Percentiles rank a stretch among this genome's conserved stretches.
These are phyloP conservation scores for Cutaneotrichosporon sp. DNA, from an alignment of 1,284 basidiomycete species.

Conservation along the genomic window DNA sequence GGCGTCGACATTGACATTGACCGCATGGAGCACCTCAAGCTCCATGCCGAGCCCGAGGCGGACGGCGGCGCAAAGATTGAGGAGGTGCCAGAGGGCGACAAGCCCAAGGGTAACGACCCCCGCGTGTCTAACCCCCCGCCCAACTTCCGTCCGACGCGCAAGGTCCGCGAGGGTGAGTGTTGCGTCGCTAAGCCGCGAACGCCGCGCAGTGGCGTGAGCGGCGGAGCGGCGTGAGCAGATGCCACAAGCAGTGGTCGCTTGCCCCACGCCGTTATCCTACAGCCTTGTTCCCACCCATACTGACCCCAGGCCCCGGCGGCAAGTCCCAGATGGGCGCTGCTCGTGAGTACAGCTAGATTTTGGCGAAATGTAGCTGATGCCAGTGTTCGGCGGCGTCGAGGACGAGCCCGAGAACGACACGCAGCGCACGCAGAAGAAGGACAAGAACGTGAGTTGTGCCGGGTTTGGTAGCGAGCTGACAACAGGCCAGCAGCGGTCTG, in stretches of 20 bases:
- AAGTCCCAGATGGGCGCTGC: slow-evolving; percentile 37
- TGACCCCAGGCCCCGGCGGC: slow-evolving; percentile 40
- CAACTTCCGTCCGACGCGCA: slow-evolving; percentile 42
- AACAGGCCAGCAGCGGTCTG: slow-evolving; percentile 6
- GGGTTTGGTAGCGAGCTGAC: background rate
- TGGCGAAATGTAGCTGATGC: slow-evolving; percentile 2
- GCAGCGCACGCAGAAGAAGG: slow-evolving; percentile 29
- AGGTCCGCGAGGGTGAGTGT: slow-evolving; percentile 44
- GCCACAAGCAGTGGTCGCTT: background rate
- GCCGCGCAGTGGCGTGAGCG: too few relatives aligned
- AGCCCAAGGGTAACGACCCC: background rate
- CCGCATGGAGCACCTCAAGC: slow-evolving; percentile 38
- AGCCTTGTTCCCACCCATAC: background rate
- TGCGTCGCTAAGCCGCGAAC: too few relatives aligned
- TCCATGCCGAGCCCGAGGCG: slow-evolving; percentile 41
- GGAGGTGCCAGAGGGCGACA: slow-evolving; percentile 17
- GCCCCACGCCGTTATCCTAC: background rate
- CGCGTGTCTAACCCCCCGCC: slow-evolving; percentile 35
- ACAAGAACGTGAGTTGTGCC: slow-evolving; percentile 25
- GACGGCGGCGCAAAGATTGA: slow-evolving; percentile 41
- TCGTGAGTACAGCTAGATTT: slow-evolving; percentile 18
- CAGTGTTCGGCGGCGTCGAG: slow-evolving; percentile 43
- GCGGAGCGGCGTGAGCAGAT: too few relatives aligned
- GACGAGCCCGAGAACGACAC: slow-evolving; percentile 35
- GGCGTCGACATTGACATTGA: slow-evolving; percentile 43